These are phyloP conservation scores for Crotalaria pallida DNA, from an alignment of 306 rosid genomes.

Conservation along the genomic window DNA sequence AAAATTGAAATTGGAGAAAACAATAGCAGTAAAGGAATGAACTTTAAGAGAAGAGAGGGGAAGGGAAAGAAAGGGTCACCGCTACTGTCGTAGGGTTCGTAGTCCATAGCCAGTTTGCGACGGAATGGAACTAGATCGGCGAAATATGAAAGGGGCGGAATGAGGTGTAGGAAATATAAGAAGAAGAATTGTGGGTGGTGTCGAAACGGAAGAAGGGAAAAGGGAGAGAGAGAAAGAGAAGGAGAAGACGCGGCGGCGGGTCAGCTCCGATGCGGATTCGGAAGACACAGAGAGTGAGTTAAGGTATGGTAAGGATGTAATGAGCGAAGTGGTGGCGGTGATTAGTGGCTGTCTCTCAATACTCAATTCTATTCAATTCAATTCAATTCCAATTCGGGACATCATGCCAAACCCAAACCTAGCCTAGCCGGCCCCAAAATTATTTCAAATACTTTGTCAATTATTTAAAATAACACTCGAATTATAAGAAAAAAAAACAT, in stretches of 20 bases:
- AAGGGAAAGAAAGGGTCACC: slow-evolving; percentile 40
- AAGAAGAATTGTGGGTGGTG: background rate
- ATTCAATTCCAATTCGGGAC: too few relatives aligned
- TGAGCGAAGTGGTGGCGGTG: too few relatives aligned
- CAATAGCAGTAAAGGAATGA: background rate
- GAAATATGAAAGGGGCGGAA: background rate
- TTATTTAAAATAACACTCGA: too few relatives aligned
- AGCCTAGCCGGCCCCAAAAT: too few relatives aligned
- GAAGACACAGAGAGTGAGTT: slow-evolving; percentile 11
- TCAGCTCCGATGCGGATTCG: slow-evolving; percentile 14
- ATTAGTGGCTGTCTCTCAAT: too few relatives aligned
- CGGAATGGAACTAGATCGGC: background rate
- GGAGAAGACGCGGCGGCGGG: slow-evolving; percentile 11
- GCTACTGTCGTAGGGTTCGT: slow-evolving; percentile 94
- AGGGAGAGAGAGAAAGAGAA: background rate
- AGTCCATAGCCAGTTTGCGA: slow-evolving; percentile 80
- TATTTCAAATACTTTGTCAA: too few relatives aligned
- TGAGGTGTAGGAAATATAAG: slow-evolving; percentile 6
- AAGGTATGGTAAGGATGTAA: background rate
- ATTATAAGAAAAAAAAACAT: too few relatives aligned
- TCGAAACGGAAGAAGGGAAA: background rate
- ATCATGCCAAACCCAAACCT: too few relatives aligned
- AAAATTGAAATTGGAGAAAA: too few relatives aligned
- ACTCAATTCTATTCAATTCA: too few relatives aligned
- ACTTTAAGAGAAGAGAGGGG: background rate